Evolutionary conservation across 176 grass and related monocot species (phyloP), one percentile per base, ranked within the genome.

Genomic region (Metroxylon sagu): DNA sequence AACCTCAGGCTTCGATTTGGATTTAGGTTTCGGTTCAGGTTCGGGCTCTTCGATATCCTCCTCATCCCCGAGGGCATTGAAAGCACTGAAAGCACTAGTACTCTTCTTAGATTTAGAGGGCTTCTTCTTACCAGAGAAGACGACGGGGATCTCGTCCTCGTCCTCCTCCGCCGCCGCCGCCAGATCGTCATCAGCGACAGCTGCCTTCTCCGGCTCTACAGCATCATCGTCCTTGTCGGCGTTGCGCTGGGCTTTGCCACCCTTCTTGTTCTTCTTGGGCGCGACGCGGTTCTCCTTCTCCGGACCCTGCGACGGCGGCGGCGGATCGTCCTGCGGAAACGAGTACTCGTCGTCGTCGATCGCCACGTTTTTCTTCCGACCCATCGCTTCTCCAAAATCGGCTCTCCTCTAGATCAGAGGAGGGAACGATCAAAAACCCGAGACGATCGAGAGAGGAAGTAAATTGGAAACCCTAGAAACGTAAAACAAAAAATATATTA

Each of bases 261-360:
- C 78, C 68, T 91, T 97, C 84, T 89, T 86, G 1, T 79, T 80
- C 71, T 95, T 96, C 72, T 83, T 90, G 18, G 54, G 87, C 64
- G 54, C 69, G 72, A 43, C 35, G 39, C 75, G 63, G 49, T 55
- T 75, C 43, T 95, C 79, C 59, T 29, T 50, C 56, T 59, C 60
- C 17, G 79, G 56, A 39, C 27, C 66, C 35, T 74, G 64, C 52
- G 63, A 54, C 49, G 72, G 54, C 25, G 74, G 26, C 63, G 53
- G 29, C 78, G 21, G 65, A 61, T 84, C 86, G 8, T 56, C 65
- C n/a, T 55, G 29, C 28, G 84, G 92, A n/a, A 91, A 69, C 26
- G 78, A 88, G 84, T 97, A 97, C 78, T 97, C 87, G 49, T 97
- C 93, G 72, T 91, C 87, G 73, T 81, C 76, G 78, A 97, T 91